Conservation (phyloP, 2,329 filamentous ascomycete genomes). For the Ceratocystis huliohia region DNA sequence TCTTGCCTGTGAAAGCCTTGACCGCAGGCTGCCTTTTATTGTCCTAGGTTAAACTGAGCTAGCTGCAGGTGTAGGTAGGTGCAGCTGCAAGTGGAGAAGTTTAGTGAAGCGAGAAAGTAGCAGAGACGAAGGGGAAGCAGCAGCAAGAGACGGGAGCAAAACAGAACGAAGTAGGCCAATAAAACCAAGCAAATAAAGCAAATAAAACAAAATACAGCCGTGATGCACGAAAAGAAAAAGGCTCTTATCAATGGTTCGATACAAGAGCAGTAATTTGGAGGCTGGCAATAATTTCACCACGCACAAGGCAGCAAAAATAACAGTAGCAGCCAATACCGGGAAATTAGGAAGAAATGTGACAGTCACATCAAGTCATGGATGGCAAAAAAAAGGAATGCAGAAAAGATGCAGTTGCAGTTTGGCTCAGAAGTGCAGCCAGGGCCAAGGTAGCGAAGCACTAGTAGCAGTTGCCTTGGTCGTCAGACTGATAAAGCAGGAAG, state of each 20-base stretch:
- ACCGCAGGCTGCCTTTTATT: constrained; percentile 1
- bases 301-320: not conserved
- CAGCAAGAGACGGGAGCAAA: not conserved
- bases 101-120: not conserved
- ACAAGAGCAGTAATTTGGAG: not conserved
- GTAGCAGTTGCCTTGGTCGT: not conserved
- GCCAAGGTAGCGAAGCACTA: not conserved
- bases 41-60: constrained; percentile 2
- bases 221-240: not conserved
- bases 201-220: too few relatives aligned
- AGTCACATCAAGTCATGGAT: not conserved
- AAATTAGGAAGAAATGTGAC: not conserved
- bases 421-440: not conserved
- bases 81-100: constrained; percentile 1
- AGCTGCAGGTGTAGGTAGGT: constrained; percentile 9
- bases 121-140: not conserved
- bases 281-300: not conserved
- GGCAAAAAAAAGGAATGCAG: too few relatives aligned
- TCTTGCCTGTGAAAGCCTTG: constrained; percentile 2
- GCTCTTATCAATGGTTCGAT: not conserved
- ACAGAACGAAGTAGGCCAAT: not conserved
- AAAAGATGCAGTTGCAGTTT: constrained; percentile 4
- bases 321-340: not conserved
- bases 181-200: too few relatives aligned
- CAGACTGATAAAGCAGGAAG: not conserved